These are phyloP conservation scores for Pseudogymnoascus sp. DNA, from an alignment of 2,329 filamentous ascomycete species.

Conservation along the genomic window DNA sequence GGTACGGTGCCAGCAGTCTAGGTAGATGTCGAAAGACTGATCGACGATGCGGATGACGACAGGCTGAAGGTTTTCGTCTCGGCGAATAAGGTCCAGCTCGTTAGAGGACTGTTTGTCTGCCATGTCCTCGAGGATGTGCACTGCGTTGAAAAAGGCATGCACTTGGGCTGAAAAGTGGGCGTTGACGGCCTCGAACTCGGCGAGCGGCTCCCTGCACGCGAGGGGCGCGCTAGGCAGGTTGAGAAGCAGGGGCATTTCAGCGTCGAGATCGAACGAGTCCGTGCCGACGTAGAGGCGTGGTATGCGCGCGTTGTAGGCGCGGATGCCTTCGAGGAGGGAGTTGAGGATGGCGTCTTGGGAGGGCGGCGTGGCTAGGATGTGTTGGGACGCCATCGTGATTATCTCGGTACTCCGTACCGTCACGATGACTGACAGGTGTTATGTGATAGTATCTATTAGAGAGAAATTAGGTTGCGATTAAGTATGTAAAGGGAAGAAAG, in stretches of 20 bases:
- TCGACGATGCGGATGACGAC: not conserved
- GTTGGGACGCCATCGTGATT: constrained; percentile 7
- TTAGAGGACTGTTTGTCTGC: constrained; percentile 14
- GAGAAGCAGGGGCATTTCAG: constrained; percentile 6
- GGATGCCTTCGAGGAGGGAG: not conserved
- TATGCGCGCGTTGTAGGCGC: not conserved
- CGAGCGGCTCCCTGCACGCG: constrained; percentile 18
- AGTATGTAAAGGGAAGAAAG: not conserved
- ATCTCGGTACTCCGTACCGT: not conserved
- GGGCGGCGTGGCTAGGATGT: constrained; percentile 1
- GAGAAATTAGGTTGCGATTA: not conserved
- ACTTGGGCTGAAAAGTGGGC: constrained; percentile 20
- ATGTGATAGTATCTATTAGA: not conserved
- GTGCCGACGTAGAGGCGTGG: not conserved
- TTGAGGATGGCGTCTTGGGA: constrained; percentile 7
- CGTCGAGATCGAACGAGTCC: not conserved
- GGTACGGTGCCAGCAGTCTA: not conserved
- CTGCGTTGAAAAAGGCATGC: constrained; percentile 19
- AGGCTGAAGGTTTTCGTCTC: constrained; percentile 16
- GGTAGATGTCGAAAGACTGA: not conserved
- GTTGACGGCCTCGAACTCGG: constrained; percentile 19
- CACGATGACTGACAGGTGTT: not conserved
- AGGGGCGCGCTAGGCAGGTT: not conserved
- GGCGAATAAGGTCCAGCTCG: constrained; percentile 14
- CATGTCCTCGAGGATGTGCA: constrained; percentile 19